Percentiles rank a stretch among this genome's conserved stretches.
Conservation (phyloP, 805 yeast genomes). For the Pachysolen tannophilus region DNA sequence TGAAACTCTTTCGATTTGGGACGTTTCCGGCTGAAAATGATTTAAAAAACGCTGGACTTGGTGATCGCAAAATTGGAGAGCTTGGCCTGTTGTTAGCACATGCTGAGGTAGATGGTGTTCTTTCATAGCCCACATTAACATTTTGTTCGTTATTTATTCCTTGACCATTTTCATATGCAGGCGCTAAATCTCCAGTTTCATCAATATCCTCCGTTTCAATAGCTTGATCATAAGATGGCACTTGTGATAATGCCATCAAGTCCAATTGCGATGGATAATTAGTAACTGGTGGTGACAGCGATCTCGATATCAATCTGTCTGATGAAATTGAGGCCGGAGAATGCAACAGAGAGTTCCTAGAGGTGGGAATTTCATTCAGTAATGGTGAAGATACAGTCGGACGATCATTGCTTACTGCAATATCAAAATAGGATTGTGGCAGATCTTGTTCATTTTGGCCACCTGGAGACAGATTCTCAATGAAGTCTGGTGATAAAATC, state of each 20-base stretch:
- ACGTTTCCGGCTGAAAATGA: no score
- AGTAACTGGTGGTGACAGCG: neutral
- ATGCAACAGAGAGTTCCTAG: neutral
- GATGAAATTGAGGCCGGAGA: neutral
- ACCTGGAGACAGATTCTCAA: neutral
- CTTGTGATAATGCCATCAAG: conserved; percentile 44
- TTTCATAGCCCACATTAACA: no score
- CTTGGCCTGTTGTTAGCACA: no score
- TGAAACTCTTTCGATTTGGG: no score
- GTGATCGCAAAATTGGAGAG: no score
- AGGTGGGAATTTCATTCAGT: neutral
- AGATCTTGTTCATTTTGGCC: neutral
- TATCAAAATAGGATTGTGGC: neutral
- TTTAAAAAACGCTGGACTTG: no score
- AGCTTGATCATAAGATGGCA: conserved; percentile 83
- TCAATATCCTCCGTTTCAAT: conserved; percentile 41
- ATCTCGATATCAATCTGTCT: neutral
- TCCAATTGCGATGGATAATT: conserved; percentile 25
- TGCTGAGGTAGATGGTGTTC: no score
- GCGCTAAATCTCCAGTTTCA: conserved; percentile 46
- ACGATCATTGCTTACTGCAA: neutral
- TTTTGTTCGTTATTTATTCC: no score
- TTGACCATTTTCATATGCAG: conserved; percentile 47
- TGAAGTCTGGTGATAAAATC: conserved; percentile 7
- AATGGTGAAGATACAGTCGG: neutral